Base-by-base conservation (phyloP, 768 basidiomycete species). In the Coprinopsis sp. region DNA sequence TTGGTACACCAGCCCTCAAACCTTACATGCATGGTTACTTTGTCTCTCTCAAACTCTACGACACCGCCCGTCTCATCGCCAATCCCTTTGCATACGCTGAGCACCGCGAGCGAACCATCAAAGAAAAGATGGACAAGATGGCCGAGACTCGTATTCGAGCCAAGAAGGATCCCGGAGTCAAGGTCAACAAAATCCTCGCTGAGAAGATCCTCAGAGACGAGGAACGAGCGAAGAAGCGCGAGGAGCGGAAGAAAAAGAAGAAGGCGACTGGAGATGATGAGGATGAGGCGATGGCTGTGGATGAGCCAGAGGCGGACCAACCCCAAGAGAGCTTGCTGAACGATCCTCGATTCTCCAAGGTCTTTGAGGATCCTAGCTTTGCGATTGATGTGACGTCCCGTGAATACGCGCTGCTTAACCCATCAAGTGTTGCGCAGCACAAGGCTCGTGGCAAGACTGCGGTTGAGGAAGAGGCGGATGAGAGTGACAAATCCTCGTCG, bases 21-120 rank as follows among this genome's bases (percentile, higher is more conserved):
- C 96, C 96, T 3, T 99, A 98, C 68, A 97, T 99, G 95, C 96
- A 99, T 65, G 96, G 96, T 33, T 98, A 94, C 79, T 98, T 99
- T 72, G 67, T 97, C 52, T 90, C 93, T 4, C 82, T 98, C 67
- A 91, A 92, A 58, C 79, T 98, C 4, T 98, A 98, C 70, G 91
- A 94, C 56, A 87, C 94, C 41, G 96, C 96, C 2, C 84, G 94
- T 25, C 78, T 95, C 53, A 93, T 98, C 54, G 86, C 92, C 47
- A 97, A 98, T 69, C 96, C 96, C 2, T 94, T 91, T 62, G 91
- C 86, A 8, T 97, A 98, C 63, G 84, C 83, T 31, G 96, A 99
- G 59, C 84, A 97, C 64, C 86, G 92, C 52, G 92, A 95, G 64
- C 85, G 84, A 58, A 68, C 91, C 60, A 77, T 97, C 44, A 78